Evolutionary conservation across 768 basidiomycete species (phyloP), one percentile per base, ranked within the genome.

Genomic region (Calocybe gangraenosa): DNA sequence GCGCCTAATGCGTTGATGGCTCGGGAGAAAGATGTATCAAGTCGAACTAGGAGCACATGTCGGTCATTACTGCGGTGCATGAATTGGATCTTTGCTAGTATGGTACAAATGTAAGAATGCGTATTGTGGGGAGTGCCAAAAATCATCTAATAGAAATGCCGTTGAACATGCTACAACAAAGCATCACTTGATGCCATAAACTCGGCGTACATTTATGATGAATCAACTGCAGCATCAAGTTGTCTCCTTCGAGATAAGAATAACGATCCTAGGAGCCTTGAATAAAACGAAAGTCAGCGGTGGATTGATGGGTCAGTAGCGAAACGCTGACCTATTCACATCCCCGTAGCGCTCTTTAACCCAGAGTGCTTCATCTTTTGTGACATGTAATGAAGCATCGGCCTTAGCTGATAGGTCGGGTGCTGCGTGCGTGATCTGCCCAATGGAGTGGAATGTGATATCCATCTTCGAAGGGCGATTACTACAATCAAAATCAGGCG

Each of bases 321-420:
- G 18, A 34, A 9, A 10, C 58, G 60, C 42, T 33, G 30, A 83
- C 87, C 68, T 82, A 59, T 88, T 89, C 0, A 69, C 68, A 42
- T 74, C 73, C 58, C 81, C 82, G 46, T 89, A 89, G 11, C 70
- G 74, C 47, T 81, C 73, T 36, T 69, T 69, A 13, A 84, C 82
- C 11, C 61, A 64, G 25, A 65, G 57, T 1, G 66, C 61, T 59
- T 83, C 78, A 40, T 74, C 50, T 25, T 14, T 21, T 20, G 49
- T 31, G 25, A n/a, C 18, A 37, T 48, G 37, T 17, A 15, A 25
- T 21, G 22, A 25, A 17, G 42, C 3, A 17, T 41, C 31, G 9
- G 13, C 32, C 33, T 22, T 23, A 28, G 14, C 25, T 38, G 22
- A 11, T 32, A 36, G 18, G 10, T 40, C 33, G 35, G 15, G 36